Evolutionary conservation across 73 alveolate species (phyloP).

Genomic region (Stentor roeselii): DNA sequence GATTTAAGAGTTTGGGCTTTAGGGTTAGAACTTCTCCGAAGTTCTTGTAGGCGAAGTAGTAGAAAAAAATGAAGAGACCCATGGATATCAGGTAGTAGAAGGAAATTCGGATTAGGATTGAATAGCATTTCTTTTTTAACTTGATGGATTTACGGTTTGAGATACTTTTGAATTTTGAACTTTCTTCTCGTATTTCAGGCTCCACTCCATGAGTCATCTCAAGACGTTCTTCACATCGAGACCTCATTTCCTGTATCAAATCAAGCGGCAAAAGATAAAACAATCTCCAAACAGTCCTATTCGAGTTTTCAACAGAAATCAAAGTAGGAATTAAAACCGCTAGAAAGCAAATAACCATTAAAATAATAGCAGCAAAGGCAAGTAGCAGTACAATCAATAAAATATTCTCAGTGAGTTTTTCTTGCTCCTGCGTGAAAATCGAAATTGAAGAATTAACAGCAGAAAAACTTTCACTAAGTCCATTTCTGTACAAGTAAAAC

Average conservation of each 20-base stretch:
- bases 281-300: constrained; percentile 9
- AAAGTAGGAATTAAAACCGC: constrained; percentile 15
- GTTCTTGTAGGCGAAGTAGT: neutral
- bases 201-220: constrained; percentile 24
- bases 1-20: constrained; percentile 1
- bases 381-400: neutral
- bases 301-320: constrained; percentile 18
- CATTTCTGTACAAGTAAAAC: constrained; percentile 19
- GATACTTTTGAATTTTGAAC: neutral
- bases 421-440: neutral
- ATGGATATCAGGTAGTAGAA: neutral
- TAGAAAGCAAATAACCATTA: neutral
- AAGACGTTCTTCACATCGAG: constrained; percentile 25
- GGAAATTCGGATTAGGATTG: constrained; percentile 4
- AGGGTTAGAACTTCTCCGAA: neutral
- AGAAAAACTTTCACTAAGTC: neutral
- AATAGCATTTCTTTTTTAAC: neutral
- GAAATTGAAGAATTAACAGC: neutral
- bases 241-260: constrained; percentile 13
- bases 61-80: constrained; percentile 6
- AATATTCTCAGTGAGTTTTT: neutral
- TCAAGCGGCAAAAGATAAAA: neutral
- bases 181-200: neutral
- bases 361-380: neutral
- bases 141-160: neutral